Percentiles rank a stretch among this genome's conserved stretches.
phyloP scores from a whole-genome alignment of 352 stramenopile genomes.

The Phytophthora citrophthora region DNA sequence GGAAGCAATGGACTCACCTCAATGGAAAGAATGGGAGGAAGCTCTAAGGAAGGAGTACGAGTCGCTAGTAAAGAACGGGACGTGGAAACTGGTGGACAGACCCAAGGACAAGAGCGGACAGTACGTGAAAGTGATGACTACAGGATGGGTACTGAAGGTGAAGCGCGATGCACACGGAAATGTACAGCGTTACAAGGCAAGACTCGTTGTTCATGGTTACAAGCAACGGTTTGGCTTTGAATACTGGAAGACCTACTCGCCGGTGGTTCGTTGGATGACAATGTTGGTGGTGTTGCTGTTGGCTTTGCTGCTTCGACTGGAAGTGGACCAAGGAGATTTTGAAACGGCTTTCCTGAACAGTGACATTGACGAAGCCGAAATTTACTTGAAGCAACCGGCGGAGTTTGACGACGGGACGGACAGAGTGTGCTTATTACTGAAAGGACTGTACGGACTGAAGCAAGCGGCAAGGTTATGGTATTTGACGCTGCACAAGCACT shows the following conservation, averaged over 20 bases:
- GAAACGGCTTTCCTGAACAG: background rate
- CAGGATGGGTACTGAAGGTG: no score
- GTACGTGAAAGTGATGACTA: no score
- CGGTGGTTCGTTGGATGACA: background rate
- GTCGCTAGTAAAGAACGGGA: no score
- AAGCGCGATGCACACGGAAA: background rate
- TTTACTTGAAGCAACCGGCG: background rate
- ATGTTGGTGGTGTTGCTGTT: background rate
- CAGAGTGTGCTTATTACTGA: background rate
- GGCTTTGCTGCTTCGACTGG: background rate
- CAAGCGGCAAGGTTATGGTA: background rate
- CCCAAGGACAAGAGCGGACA: no score
- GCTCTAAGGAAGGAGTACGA: no score
- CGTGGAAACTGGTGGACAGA: no score
- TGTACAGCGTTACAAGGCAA: background rate
- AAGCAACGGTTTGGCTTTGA: constrained; percentile 5
- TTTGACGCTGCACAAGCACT: background rate
- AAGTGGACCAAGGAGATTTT: background rate
- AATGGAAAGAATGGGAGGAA: no score
- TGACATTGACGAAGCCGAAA: background rate
- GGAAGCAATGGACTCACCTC: no score
- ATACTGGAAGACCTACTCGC: constrained; percentile 8
- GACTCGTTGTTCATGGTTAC: background rate
- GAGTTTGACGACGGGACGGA: background rate
- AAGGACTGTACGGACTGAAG: background rate